Evolutionary conservation across 257 asterid species (phyloP).

Genomic region (Penstemon davidsonii): DNA sequence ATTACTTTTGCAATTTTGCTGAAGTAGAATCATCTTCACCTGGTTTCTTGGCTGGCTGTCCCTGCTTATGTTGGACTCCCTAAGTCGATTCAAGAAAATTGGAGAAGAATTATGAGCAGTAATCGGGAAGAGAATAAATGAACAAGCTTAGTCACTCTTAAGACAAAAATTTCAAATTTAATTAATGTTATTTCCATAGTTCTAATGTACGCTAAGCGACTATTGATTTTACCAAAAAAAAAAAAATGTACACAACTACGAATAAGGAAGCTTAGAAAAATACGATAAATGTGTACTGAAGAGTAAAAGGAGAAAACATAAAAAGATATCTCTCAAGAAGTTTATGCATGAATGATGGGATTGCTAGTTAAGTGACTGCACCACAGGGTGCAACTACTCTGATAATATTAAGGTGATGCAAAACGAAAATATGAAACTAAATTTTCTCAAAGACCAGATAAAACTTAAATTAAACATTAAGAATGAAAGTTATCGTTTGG

Average conservation of each 20-base stretch:
- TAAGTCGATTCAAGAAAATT: constrained; percentile 26
- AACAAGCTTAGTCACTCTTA: neutral
- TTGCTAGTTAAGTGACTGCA: too few species aligned
- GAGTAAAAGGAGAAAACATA: too few species aligned
- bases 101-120: neutral
- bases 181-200: neutral
- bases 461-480: too few species aligned
- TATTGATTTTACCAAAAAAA: neutral
- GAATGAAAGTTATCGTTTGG: too few species aligned
- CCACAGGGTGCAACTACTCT: too few species aligned
- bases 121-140: neutral
- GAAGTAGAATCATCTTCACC: constrained; percentile 43
- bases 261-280: neutral
- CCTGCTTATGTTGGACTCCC: constrained; percentile 57
- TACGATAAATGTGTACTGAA: neutral
- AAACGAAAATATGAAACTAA: too few species aligned
- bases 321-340: too few species aligned
- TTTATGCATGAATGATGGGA: too few species aligned
- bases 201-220: neutral
- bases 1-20: constrained; percentile 34
- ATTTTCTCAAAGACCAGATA: too few species aligned
- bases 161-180: neutral
- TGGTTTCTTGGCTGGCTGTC: constrained; percentile 42
- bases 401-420: too few species aligned
- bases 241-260: neutral